Base-by-base conservation (phyloP, 441 rosid genomes). In the Populus hybrid region DNA sequence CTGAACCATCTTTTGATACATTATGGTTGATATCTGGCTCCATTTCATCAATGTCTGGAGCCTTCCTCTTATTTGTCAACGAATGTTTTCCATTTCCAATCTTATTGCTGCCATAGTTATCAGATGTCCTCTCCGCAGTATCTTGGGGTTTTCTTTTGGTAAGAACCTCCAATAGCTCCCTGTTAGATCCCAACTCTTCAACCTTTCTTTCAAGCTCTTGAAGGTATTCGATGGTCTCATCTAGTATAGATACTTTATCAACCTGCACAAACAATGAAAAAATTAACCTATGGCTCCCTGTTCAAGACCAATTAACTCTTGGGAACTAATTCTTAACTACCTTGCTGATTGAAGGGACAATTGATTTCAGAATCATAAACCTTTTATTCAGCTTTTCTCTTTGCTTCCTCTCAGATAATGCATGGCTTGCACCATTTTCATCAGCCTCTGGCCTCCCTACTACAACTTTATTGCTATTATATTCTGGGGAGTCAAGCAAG, bases 171-270 rank as follows among this genome's bases (percentile, higher is more conserved):
- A 59, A 81, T 26, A 80, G 67, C 56, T 82, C 87, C 72, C 74
- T 79, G 63, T 83, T 78, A 66, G 91, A 84, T 83, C 91, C 95
- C 75, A 93, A 33, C 73, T 91, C 91, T 82, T 86, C 86, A 23
- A 92, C 90, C 71, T 86, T 87, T 78, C 78, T 89, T 76, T 87
- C 92, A 3, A 95, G 87, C 83, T 88, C 92, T 82, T 87, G 90
- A 24, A 94, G 84, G 84, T 94, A 92, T 69, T 84, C 86, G 26
- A 94, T 91, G 6, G 98, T 87, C 76, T 85, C 92, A 75, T 94
- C 98, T 69, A 94, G 90, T 80, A 94, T 87, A 2, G 97, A 88
- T 36, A 91, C 88, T 77, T 90, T 89, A 81, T 92, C 99, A 12
- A 77, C 86, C 99, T 95, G 90, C 90, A 85, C 23, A 69, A 81